phyloP scores from a whole-genome alignment of 805 yeast species.

The Starmera amethionina region DNA sequence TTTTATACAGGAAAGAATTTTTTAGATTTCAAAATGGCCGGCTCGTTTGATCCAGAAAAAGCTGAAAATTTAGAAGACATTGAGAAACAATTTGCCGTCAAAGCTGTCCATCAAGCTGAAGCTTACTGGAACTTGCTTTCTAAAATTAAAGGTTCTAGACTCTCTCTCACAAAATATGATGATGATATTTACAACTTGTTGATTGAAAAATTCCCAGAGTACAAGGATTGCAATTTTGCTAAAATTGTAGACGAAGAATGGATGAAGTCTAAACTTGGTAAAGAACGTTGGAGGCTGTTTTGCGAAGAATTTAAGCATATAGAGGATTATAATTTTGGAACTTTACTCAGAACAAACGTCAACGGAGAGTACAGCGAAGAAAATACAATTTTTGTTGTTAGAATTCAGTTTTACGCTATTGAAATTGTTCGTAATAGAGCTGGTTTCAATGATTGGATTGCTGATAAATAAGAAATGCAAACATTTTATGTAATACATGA shows the following conservation, averaged over 20 bases:
- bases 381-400: constrained; percentile 79
- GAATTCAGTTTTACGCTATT: constrained; percentile 91
- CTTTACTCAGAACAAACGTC: constrained; percentile 70
- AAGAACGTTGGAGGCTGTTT: constrained; percentile 84
- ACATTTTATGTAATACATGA: no score
- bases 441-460: constrained; percentile 88
- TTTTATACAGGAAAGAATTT: no score
- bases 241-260: constrained; percentile 61
- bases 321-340: constrained; percentile 93
- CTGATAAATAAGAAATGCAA: constrained; percentile 18
- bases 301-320: constrained; percentile 77
- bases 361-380: constrained; percentile 71
- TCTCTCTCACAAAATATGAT: constrained; percentile 64
- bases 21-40: no score
- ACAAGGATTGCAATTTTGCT: constrained; percentile 46
- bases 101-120: constrained; percentile 92
- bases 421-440: constrained; percentile 89
- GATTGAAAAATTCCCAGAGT: constrained; percentile 81
- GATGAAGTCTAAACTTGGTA: constrained; percentile 72
- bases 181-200: constrained; percentile 57
- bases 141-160: constrained; percentile 67
- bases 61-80: constrained; percentile 95
- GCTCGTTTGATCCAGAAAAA: constrained; percentile 63
- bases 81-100: constrained; percentile 96
- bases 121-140: constrained; percentile 81